These are phyloP conservation scores for Aristolochia fimbriata DNA, from an alignment of 164 flowering plant species.

Conservation along the genomic window DNA sequence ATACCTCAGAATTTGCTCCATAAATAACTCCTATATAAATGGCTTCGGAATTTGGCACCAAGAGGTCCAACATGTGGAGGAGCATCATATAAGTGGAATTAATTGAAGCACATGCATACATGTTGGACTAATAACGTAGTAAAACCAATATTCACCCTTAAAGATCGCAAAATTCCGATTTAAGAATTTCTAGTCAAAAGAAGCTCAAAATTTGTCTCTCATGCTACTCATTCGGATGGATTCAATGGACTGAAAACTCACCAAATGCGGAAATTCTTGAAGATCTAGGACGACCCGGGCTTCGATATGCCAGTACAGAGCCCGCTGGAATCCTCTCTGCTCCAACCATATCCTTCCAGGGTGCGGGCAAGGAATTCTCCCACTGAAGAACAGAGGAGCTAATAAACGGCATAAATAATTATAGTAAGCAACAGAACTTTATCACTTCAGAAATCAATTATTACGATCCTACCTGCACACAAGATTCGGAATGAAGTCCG, in stretches of 20 bases:
- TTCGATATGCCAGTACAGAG: constrained; percentile 95
- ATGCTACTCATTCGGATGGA: background rate
- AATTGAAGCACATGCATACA: too few relatives aligned
- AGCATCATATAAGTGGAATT: too few relatives aligned
- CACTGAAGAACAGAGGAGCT: constrained; percentile 28
- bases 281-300: constrained; percentile 96
- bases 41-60: too few relatives aligned
- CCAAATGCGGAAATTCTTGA: constrained; percentile 53
- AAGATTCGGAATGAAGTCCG: constrained; percentile 89
- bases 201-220: background rate
- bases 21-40: too few relatives aligned
- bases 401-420: background rate
- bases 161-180: background rate
- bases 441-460: background rate
- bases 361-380: constrained; percentile 84
- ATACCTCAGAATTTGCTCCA: too few relatives aligned
- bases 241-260: constrained; percentile 15
- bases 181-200: background rate
- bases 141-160: too few relatives aligned
- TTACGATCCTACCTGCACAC: constrained; percentile 46
- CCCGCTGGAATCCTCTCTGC: constrained; percentile 87
- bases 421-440: background rate
- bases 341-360: constrained; percentile 95
- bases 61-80: too few relatives aligned
- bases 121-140: too few relatives aligned